These are phyloP conservation scores for Posidonia oceanica DNA, from an alignment of 116 monocot species.

Conservation along the genomic window DNA sequence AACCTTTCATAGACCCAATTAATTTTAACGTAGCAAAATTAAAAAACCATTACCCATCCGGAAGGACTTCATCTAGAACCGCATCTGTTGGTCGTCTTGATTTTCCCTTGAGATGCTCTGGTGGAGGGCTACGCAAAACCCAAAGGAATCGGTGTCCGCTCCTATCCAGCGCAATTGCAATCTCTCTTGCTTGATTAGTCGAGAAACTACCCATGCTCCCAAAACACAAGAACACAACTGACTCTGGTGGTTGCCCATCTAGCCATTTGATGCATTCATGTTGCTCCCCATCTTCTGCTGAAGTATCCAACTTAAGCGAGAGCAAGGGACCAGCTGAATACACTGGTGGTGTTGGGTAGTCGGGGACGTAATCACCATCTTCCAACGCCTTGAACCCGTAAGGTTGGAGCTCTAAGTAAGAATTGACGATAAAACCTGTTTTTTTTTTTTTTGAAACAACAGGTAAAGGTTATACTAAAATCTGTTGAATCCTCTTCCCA, in stretches of 20 bases:
- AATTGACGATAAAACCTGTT: conserved; percentile 31
- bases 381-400: neutral
- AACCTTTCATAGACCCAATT: neutral
- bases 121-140: conserved; percentile 9
- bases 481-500: too few relatives aligned
- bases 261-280: conserved; percentile 49
- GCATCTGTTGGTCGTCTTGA: conserved; percentile 4
- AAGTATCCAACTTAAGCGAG: neutral
- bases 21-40: neutral
- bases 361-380: neutral
- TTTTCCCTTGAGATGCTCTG: neutral
- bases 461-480: too few relatives aligned
- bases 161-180: conserved; percentile 21
- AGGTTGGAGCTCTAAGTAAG: conserved; percentile 29
- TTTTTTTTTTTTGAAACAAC: too few relatives aligned
- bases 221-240: conserved; percentile 52
- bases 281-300: neutral
- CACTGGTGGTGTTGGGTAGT: conserved; percentile 2
- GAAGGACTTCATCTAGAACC: conserved; percentile 1
- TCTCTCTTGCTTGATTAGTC: conserved; percentile 14
- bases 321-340: conserved; percentile 33
- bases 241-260: conserved; percentile 26
- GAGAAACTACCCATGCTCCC: conserved; percentile 35
- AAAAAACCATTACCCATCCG: neutral
- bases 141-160: conserved; percentile 37